phyloP scores from a whole-genome alignment of 768 basidiomycete genomes.

The Trametes sanguinea region DNA sequence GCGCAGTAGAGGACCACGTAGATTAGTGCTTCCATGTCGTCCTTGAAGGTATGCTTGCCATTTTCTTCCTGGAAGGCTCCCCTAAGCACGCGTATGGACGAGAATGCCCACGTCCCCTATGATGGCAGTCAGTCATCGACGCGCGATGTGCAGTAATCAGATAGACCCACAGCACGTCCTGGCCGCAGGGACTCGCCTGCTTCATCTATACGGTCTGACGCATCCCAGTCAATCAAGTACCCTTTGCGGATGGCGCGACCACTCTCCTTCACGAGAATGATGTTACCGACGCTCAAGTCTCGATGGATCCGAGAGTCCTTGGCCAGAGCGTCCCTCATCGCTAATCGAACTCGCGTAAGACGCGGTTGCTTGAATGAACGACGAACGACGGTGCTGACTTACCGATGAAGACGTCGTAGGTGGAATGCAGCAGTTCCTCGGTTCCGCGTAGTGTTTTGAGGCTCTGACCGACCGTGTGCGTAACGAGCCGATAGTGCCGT shows the following conservation, averaged over 20 bases:
- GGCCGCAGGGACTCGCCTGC: background rate
- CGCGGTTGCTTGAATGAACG: no score
- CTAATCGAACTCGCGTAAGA: background rate
- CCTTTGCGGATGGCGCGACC: background rate
- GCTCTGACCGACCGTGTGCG: background rate
- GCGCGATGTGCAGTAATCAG: background rate
- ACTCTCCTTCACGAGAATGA: conserved; percentile 3
- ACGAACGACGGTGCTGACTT: background rate
- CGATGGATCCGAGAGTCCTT: conserved; percentile 6
- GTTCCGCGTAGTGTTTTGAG: conserved; percentile 3
- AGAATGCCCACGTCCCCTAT: conserved; percentile 19
- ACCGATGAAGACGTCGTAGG: conserved; percentile 6
- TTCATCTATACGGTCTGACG: background rate
- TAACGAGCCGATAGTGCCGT: background rate
- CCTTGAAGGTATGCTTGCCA: background rate
- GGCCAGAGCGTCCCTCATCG: conserved; percentile 6
- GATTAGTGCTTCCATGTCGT: background rate
- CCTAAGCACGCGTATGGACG: conserved; percentile 1
- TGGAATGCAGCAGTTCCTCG: conserved; percentile 4
- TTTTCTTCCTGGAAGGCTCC: background rate
- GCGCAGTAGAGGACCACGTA: background rate
- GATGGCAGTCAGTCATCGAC: no score
- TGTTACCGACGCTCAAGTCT: conserved; percentile 12
- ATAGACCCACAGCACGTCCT: background rate
- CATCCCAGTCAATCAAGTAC: conserved; percentile 17